A percentile compares a stretch with the other conserved stretches of the same genome.
phyloP scores from a whole-genome alignment of 495 filamentous ascomycete species.

The Penicillium paxilli region DNA sequence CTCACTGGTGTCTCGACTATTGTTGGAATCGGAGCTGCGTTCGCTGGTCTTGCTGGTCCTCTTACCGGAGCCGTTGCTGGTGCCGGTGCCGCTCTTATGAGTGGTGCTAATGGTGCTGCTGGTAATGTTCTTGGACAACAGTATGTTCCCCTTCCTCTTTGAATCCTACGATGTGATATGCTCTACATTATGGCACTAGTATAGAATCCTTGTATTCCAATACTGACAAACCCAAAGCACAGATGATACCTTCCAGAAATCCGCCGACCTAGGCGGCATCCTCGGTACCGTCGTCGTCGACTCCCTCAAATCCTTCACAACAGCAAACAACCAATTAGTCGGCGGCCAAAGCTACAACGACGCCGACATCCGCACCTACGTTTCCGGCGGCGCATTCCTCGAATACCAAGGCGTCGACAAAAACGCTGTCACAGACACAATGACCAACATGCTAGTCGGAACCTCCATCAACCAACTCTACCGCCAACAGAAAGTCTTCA shows the following conservation, averaged over 20 bases:
- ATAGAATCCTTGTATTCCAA: no score
- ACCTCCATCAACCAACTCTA: constrained; percentile 23
- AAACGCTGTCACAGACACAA: constrained; percentile 16
- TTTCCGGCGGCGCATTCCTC: constrained; percentile 22
- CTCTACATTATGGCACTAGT: no score
- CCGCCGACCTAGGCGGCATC: constrained; percentile 24
- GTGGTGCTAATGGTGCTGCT: constrained; percentile 5
- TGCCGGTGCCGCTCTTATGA: constrained; percentile 9
- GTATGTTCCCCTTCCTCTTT: not conserved
- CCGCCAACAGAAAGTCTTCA: constrained; percentile 25
- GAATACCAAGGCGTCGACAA: constrained; percentile 23
- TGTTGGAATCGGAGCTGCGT: constrained; percentile 21
- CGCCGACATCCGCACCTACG: constrained; percentile 25
- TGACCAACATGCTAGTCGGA: constrained; percentile 22
- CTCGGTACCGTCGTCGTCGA: constrained; percentile 19
- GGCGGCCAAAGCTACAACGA: constrained; percentile 19
- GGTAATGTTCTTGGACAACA: not conserved
- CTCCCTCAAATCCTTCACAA: constrained; percentile 20
- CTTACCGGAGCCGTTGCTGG: constrained; percentile 12
- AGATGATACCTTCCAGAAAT: constrained; percentile 25
- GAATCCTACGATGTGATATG: not conserved
- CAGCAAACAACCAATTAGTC: constrained; percentile 28
- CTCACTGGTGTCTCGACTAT: constrained; percentile 11
- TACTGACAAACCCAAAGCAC: no score
- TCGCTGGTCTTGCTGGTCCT: constrained; percentile 16